These are phyloP conservation scores for Microsporum ferrugineum DNA, from an alignment of 2,329 filamentous ascomycete genomes.

Conservation along the genomic window DNA sequence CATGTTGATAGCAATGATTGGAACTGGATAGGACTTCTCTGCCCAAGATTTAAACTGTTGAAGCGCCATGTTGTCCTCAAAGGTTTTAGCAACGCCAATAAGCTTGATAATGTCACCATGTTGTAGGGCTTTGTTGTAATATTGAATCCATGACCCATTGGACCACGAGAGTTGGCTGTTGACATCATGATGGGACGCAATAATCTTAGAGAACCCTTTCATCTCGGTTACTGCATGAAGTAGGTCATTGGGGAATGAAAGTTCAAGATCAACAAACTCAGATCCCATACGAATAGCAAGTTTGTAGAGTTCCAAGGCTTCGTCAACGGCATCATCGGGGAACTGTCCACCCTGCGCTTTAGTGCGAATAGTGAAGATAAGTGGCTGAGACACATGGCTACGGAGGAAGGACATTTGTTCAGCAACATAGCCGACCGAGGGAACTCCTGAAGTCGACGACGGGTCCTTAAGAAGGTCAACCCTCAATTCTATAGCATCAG, in stretches of 20 bases:
- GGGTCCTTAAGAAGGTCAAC: constrained; percentile 78
- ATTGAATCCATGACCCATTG: constrained; percentile 81
- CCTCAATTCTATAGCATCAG: constrained; percentile 87
- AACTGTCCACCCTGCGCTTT: constrained; percentile 78
- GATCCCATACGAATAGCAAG: constrained; percentile 71
- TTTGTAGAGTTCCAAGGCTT: constrained; percentile 62
- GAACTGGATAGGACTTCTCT: constrained; percentile 59
- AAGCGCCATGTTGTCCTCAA: constrained; percentile 80
- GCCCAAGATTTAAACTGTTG: constrained; percentile 71
- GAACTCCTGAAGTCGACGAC: constrained; percentile 44
- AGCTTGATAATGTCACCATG: constrained; percentile 92
- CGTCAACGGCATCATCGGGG: constrained; percentile 61
- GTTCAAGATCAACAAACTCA: constrained; percentile 88
- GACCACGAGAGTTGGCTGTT: constrained; percentile 69
- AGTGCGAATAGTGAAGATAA: constrained; percentile 89
- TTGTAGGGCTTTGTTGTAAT: constrained; percentile 81
- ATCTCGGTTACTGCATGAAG: constrained; percentile 56
- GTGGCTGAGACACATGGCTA: constrained; percentile 57
- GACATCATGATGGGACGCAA: constrained; percentile 92
- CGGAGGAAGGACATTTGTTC: constrained; percentile 73
- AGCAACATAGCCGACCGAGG: constrained; percentile 62
- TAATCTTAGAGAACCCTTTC: constrained; percentile 67
- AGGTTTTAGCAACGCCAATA: constrained; percentile 62
- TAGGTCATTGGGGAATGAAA: constrained; percentile 69
- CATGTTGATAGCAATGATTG: constrained; percentile 94